Base-by-base conservation (phyloP, 768 basidiomycete species). In the Peribolospora baueri region DNA sequence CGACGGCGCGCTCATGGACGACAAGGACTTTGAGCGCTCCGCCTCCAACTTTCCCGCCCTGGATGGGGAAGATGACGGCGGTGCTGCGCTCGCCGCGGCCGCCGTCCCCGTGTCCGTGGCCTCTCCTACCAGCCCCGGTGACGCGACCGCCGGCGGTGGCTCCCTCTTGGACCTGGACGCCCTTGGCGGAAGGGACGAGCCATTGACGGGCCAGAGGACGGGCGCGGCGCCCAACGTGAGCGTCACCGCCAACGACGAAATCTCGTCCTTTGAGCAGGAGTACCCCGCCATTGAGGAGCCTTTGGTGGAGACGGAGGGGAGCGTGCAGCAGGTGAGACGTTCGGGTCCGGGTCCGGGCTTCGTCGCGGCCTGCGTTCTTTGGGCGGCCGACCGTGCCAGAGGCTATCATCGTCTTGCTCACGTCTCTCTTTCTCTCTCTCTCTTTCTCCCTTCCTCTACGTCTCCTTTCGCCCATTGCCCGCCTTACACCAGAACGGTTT, bases 1-100 rank as follows among this genome's bases (percentile, higher is more conserved):
- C 0, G 7, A 45, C 8, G 13, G 49, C 50, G 61, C 63, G 9
- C 68, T 67, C 48, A 68, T 62, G 53, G 77, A 75, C 63, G 77
- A 81, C 37, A 78, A 84, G 62, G 84, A 86, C 70, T 81, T 82
- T 63, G 82, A 84, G 66, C 73, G 72, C 51, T 81, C 81, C n/a
- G 79, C 80, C 40, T 77, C 80, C 56, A 80, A 80, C 10, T 87
- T 86, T 67, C 84, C 84, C 42, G 84, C 84, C 64, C 83, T 87
- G 60, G 62, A 61, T 25, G 59, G 41, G 6, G 54, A 11, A 1
- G 78, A 79, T 25, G 71, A 83, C 51, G 82, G 84, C 58, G 81
- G 76, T 43, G 68, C 70, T 14, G 72, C 70, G 59, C 79, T 80
- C 63, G 63, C 82, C 37, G 72, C 76, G 48, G 52, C 65, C 14